Evolutionary conservation across 768 basidiomycete species (phyloP).

Genomic region (Collybia mongolica): DNA sequence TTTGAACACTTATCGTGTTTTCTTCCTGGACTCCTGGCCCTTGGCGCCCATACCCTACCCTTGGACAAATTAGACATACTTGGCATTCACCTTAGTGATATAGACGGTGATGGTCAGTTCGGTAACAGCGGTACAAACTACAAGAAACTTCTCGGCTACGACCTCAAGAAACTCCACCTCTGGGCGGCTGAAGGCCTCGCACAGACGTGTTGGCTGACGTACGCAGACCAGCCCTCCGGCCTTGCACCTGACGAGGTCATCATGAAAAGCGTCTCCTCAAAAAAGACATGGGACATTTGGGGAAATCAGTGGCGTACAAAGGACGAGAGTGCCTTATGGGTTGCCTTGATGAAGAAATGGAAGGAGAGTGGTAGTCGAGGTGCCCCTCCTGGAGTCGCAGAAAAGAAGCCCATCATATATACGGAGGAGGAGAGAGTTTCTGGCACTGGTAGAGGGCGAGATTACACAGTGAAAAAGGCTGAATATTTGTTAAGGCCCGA

Average conservation of each 20-base stretch:
- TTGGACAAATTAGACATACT: constrained; percentile 48
- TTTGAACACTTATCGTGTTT: constrained; percentile 82
- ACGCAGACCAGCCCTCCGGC: constrained; percentile 69
- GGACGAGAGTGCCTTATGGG: constrained; percentile 35
- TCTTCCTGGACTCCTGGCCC: constrained; percentile 70
- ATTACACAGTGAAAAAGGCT: constrained; percentile 48
- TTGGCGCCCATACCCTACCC: constrained; percentile 64
- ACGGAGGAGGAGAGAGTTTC: constrained; percentile 22
- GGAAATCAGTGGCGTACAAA: constrained; percentile 18
- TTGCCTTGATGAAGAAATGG: constrained; percentile 50
- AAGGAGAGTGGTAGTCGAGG: constrained; percentile 42
- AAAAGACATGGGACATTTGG: constrained; percentile 15
- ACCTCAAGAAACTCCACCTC: constrained; percentile 62
- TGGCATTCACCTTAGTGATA: constrained; percentile 43
- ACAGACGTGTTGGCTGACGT: constrained; percentile 67
- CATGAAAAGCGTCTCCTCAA: constrained; percentile 29
- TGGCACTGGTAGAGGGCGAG: constrained; percentile 34
- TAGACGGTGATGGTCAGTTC: constrained; percentile 35
- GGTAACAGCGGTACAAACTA: constrained; percentile 35
- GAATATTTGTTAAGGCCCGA: constrained; percentile 69
- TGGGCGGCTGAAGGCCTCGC: constrained; percentile 79
- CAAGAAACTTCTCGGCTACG: constrained; percentile 37
- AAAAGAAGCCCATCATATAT: constrained; percentile 39
- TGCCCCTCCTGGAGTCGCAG: constrained; percentile 51
- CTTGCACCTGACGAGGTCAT: constrained; percentile 62